Evolutionary conservation across 139 green algal species (phyloP), one percentile per base, ranked within the genome.

Genomic region (Chlorella sp.): DNA sequence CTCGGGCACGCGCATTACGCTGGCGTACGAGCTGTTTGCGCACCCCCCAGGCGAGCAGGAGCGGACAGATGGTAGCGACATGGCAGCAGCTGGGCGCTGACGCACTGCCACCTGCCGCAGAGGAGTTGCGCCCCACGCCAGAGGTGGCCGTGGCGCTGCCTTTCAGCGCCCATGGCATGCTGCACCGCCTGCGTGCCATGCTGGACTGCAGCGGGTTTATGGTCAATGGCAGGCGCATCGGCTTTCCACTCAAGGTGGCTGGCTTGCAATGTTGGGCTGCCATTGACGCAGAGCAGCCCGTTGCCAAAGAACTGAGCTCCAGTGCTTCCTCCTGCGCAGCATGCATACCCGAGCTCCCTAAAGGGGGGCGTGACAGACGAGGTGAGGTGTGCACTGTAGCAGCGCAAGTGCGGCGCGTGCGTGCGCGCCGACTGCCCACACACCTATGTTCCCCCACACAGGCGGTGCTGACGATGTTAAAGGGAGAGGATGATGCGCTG

Each of bases 241-340:
- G 60, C 60, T 67, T 67, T 36, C 35, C 60, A 35, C 45, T 35
- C 59, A 35, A 66, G 35, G 56, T n/a, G n/a, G n/a, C n/a, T n/a
- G n/a, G n/a, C n/a, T n/a, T n/a, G n/a, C n/a, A n/a, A n/a, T n/a
- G n/a, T n/a, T n/a, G n/a, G n/a, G n/a, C n/a, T n/a, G n/a, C n/a
- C n/a, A n/a, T n/a, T n/a, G n/a, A n/a, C n/a, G n/a, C n/a, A n/a
- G n/a, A n/a, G n/a, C n/a, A n/a, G n/a, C n/a, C n/a, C n/a, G n/a
- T n/a, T n/a, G n/a, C n/a, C n/a, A n/a, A n/a, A n/a, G n/a, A n/a
- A n/a, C n/a, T n/a, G n/a, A n/a, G n/a, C n/a, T n/a, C n/a, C n/a
- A n/a, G n/a, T n/a, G n/a, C n/a, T n/a, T n/a, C n/a, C n/a, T n/a
- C n/a, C 29, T 9, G 3, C 21, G 29, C 56, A 43, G 60, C 60